Evolutionary conservation across 2,329 filamentous ascomycete species (phyloP).

Genomic region (Talaromyces rugulosus): DNA sequence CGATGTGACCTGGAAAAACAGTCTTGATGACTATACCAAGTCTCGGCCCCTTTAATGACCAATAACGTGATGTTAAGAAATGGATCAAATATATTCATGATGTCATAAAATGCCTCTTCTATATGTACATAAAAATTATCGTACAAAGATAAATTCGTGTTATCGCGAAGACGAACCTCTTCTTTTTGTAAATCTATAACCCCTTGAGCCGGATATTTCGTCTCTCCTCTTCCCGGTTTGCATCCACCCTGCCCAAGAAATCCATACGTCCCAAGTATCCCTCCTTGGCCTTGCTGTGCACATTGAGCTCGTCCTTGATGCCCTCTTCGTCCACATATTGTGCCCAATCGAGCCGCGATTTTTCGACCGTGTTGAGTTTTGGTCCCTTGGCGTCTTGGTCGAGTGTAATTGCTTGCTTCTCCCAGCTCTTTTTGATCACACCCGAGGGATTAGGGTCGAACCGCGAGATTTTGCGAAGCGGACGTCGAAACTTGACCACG

Average conservation of each 20-base stretch:
- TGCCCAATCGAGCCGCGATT: constrained; percentile 63
- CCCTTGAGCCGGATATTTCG: constrained; percentile 48
- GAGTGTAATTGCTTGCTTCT: constrained; percentile 31
- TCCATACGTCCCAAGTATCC: constrained; percentile 60
- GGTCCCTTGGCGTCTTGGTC: constrained; percentile 41
- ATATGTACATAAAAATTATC: constrained; percentile 9
- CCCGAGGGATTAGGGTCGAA: constrained; percentile 46
- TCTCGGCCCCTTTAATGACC: background rate
- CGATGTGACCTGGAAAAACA: background rate
- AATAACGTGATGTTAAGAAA: background rate
- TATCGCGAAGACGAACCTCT: background rate
- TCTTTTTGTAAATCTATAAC: constrained; percentile 17
- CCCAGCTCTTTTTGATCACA: constrained; percentile 41
- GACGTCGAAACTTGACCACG: constrained; percentile 30
- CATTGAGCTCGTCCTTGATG: constrained; percentile 58
- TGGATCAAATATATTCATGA: constrained; percentile 8
- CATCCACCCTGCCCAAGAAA: constrained; percentile 57
- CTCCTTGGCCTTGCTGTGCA: constrained; percentile 59
- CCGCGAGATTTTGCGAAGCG: constrained; percentile 40
- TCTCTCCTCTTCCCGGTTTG: constrained; percentile 53
- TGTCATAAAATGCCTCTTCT: constrained; percentile 9
- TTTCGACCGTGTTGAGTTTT: constrained; percentile 64
- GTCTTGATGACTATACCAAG: background rate
- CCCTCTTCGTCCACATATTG: constrained; percentile 59
- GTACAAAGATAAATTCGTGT: constrained; percentile 3